These are phyloP conservation scores for Pseudozyma thailandica DNA, from an alignment of 1,284 basidiomycete genomes.

Conservation along the genomic window DNA sequence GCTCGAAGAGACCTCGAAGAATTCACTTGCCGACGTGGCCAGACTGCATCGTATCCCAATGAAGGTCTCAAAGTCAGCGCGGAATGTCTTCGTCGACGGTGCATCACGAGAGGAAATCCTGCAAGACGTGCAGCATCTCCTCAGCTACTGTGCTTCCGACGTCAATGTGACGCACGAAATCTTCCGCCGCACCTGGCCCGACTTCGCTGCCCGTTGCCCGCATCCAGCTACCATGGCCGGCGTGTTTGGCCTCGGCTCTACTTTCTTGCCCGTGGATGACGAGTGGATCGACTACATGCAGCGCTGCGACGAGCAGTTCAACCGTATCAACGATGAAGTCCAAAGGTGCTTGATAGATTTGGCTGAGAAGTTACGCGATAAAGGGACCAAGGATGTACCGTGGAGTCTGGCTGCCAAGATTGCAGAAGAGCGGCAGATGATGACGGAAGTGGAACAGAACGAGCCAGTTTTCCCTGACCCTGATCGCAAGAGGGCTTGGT, in stretches of 20 bases:
- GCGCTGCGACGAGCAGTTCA: conserved; percentile 82
- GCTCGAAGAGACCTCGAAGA: conserved; percentile 92
- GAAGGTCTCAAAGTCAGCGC: conserved; percentile 80
- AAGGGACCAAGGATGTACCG: conserved; percentile 45
- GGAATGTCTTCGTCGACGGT: conserved; percentile 77
- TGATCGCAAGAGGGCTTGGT: conserved; percentile 66
- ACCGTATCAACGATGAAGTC: conserved; percentile 79
- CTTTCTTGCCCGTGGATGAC: conserved; percentile 89
- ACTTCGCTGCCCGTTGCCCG: conserved; percentile 85
- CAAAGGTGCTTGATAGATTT: conserved; percentile 77
- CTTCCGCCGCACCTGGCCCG: conserved; percentile 81
- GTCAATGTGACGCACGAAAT: conserved; percentile 87
- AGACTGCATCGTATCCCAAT: conserved; percentile 83
- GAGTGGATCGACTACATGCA: conserved; percentile 85
- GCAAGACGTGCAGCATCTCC: conserved; percentile 78
- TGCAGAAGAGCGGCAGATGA: conserved; percentile 33
- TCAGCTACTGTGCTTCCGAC: conserved; percentile 89
- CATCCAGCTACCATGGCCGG: conserved; percentile 94
- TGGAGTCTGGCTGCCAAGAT: conserved; percentile 63
- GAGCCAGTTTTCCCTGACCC: conserved; percentile 43
- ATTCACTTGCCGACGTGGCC: conserved; percentile 92
- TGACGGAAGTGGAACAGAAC: conserved; percentile 18
- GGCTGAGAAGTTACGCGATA: conserved; percentile 72
- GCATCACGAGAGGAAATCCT: conserved; percentile 76
- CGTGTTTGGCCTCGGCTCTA: conserved; percentile 88